Evolutionary conservation across 805 yeast genomes (phyloP).

Genomic region (Starmerella riodocensis): DNA sequence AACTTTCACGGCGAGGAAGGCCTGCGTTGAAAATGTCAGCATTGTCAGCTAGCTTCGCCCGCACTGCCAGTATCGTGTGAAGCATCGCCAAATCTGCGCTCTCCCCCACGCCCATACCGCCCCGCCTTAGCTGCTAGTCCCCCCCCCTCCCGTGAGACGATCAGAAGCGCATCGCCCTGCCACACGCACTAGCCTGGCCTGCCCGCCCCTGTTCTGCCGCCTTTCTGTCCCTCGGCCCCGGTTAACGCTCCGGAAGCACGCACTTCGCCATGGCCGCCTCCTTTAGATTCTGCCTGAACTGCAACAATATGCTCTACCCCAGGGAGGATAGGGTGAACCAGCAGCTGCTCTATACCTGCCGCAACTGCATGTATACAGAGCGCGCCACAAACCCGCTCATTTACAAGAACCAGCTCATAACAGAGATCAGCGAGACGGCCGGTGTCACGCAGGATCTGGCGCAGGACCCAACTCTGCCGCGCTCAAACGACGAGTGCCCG

Average conservation of each 20-base stretch:
- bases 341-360: conserved; percentile 74
- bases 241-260: not conserved
- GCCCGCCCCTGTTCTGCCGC: too few species aligned
- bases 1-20: too few species aligned
- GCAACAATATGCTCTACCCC: conserved; percentile 97
- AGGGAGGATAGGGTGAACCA: conserved; percentile 76
- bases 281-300: conserved; percentile 89
- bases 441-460: conserved; percentile 95
- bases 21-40: not conserved
- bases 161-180: too few species aligned
- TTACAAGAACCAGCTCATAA: conserved; percentile 76
- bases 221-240: too few species aligned
- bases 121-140: too few species aligned
- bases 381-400: conserved; percentile 78
- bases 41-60: too few species aligned
- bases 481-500: conserved; percentile 90
- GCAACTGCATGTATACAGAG: conserved; percentile 90
- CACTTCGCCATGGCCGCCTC: conserved; percentile 53
- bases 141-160: too few species aligned
- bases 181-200: too few species aligned
- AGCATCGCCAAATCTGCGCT: too few species aligned
- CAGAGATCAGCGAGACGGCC: conserved; percentile 86
- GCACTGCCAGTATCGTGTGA: too few species aligned
- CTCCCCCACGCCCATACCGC: too few species aligned
- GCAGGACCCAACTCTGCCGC: conserved; percentile 92